Percentiles rank a stretch among this genome's conserved stretches.
phyloP scores from a whole-genome alignment of 805 yeast genomes.

The Myxozyma vanderwaltii region DNA sequence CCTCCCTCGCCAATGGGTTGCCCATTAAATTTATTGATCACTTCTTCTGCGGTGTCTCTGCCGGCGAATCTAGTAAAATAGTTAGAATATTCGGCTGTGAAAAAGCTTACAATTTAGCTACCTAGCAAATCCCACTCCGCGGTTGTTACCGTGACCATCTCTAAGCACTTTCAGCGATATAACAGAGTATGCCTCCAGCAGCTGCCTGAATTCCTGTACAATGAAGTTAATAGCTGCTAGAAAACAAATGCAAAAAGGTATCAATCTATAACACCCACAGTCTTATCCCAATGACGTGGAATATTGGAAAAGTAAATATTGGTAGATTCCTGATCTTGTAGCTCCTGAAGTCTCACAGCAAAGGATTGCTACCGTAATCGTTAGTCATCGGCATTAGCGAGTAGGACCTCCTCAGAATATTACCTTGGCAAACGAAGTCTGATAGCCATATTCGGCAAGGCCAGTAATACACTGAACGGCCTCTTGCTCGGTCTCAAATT shows the following conservation, averaged over 20 bases:
- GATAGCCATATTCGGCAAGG: slow-evolving; percentile 35
- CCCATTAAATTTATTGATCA: slow-evolving; percentile 30
- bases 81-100: not conserved
- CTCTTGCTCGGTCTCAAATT: slow-evolving; percentile 41
- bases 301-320: slow-evolving; percentile 36
- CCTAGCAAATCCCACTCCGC: slow-evolving; percentile 38
- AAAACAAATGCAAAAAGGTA: not conserved
- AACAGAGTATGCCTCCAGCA: slow-evolving; percentile 26
- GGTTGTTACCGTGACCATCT: slow-evolving; percentile 32
- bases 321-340: slow-evolving; percentile 34
- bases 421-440: slow-evolving; percentile 36
- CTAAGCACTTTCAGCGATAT: slow-evolving; percentile 34
- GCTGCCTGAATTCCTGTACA: slow-evolving; percentile 29
- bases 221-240: not conserved
- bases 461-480: slow-evolving; percentile 36
- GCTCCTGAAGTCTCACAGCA: slow-evolving; percentile 32
- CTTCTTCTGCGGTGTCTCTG: slow-evolving; percentile 30
- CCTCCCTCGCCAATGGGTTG: slow-evolving; percentile 31
- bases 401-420: not conserved
- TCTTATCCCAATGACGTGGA: slow-evolving; percentile 35
- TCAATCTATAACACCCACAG: slow-evolving; percentile 8
- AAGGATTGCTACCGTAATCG: slow-evolving; percentile 27
- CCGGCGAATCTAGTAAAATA: slow-evolving; percentile 20
- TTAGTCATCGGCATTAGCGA: not conserved
- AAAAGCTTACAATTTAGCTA: not conserved